Percentiles rank a stretch among this genome's conserved stretches.
Evolutionary conservation across 2,329 filamentous ascomycete genomes (phyloP).

Genomic region (Raffaelea deltoideospora): DNA sequence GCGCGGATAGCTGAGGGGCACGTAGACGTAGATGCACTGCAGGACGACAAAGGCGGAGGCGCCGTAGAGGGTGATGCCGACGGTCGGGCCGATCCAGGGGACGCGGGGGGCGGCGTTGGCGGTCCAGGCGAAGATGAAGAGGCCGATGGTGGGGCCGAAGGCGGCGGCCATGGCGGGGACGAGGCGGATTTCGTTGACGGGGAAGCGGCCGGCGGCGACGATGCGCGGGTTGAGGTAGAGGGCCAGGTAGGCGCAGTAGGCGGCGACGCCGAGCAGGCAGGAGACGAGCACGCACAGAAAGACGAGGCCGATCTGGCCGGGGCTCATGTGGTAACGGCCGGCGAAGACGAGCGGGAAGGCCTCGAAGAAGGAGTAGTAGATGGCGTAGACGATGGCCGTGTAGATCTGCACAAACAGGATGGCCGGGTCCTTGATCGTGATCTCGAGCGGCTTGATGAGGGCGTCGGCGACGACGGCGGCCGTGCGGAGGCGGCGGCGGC

Average conservation of each 20-base stretch:
- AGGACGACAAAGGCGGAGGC: slow-evolving; percentile 35
- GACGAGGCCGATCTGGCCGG: slow-evolving; percentile 41
- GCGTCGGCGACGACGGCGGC: slow-evolving; percentile 33
- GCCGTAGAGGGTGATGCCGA: slow-evolving; percentile 41
- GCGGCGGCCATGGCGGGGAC: slow-evolving; percentile 37
- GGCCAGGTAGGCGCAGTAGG: slow-evolving; percentile 36
- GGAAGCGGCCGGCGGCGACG: slow-evolving; percentile 26
- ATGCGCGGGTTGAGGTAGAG: slow-evolving; percentile 36
- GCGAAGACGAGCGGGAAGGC: slow-evolving; percentile 51
- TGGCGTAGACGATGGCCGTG: slow-evolving; percentile 44
- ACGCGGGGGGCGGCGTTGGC: slow-evolving; percentile 24
- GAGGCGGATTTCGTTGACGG: slow-evolving; percentile 36
- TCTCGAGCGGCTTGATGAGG: slow-evolving; percentile 36
- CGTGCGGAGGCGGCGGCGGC: neutral
- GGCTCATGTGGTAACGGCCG: slow-evolving; percentile 41
- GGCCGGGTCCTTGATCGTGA: slow-evolving; percentile 45
- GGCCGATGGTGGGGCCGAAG: slow-evolving; percentile 39
- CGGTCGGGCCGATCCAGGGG: slow-evolving; percentile 39
- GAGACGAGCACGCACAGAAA: slow-evolving; percentile 46
- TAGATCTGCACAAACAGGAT: slow-evolving; percentile 48
- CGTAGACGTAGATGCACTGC: slow-evolving; percentile 46
- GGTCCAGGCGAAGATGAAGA: slow-evolving; percentile 48
- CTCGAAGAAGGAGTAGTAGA: slow-evolving; percentile 50
- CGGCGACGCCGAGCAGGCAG: slow-evolving; percentile 32
- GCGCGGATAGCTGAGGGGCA: slow-evolving; percentile 37